Conservation (phyloP, 2,329 filamentous ascomycete species). For the Colletotrichum graminicola region DNA sequence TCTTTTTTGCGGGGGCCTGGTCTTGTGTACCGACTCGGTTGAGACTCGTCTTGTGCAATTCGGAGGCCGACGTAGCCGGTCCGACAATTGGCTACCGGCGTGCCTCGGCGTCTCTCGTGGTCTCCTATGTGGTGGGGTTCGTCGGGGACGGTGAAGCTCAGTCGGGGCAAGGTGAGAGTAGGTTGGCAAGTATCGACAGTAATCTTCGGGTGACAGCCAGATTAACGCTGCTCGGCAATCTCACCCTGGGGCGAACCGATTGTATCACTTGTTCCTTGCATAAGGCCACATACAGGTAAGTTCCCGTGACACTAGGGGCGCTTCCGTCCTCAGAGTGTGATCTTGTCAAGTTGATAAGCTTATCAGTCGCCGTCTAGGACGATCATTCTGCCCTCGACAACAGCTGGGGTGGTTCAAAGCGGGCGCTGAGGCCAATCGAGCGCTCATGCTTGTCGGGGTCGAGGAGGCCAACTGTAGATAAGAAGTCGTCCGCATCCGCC, state of each 20-base stretch:
- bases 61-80: not conserved
- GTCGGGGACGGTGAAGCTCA: constrained; percentile 26
- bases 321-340: constrained; percentile 15
- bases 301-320: constrained; percentile 27
- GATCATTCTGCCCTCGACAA: constrained; percentile 13
- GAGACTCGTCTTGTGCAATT: not conserved
- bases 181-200: not conserved
- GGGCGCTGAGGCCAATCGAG: constrained; percentile 8
- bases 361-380: constrained; percentile 28
- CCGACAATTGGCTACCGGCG: not conserved
- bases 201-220: constrained; percentile 6
- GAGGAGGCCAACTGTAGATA: not conserved
- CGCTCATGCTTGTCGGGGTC: not conserved
- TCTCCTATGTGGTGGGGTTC: not conserved
- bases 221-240: constrained; percentile 27
- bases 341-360: constrained; percentile 32
- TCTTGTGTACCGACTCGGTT: not conserved
- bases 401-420: not conserved
- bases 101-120: not conserved
- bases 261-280: constrained; percentile 39
- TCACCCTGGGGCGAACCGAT: constrained; percentile 1
- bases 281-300: constrained; percentile 33
- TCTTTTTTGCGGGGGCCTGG: not conserved
- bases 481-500: not conserved
- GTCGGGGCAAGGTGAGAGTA: constrained; percentile 23